Conservation (phyloP, 2,329 filamentous ascomycete species). For the Verticillium nonalfalfae region DNA sequence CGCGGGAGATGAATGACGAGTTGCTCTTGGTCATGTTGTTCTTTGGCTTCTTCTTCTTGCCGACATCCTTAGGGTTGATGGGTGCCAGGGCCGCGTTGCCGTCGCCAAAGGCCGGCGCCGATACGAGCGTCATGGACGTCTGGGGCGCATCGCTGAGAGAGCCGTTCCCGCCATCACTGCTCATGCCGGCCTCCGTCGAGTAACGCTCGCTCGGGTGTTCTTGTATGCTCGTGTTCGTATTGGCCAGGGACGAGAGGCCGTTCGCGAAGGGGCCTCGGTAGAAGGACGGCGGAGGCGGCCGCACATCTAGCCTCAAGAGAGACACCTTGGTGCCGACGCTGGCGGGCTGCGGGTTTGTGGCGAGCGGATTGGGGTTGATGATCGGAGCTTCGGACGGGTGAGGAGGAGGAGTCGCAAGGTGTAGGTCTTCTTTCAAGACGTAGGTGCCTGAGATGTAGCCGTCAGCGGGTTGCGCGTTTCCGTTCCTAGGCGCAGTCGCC, state of each 20-base stretch:
- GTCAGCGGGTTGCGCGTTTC: background rate
- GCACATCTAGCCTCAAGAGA: slow-evolving; percentile 64
- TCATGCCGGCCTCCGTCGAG: slow-evolving; percentile 53
- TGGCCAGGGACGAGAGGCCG: slow-evolving; percentile 42
- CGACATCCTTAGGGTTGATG: slow-evolving; percentile 60
- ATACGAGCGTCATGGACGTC: slow-evolving; percentile 31
- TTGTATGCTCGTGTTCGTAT: slow-evolving; percentile 44
- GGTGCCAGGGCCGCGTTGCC: slow-evolving; percentile 69
- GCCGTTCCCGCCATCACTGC: slow-evolving; percentile 48
- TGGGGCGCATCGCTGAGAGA: slow-evolving; percentile 45
- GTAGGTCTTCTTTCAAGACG: slow-evolving; percentile 80
- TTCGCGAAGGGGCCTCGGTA: slow-evolving; percentile 30
- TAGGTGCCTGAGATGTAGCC: slow-evolving; percentile 63
- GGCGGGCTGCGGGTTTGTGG: slow-evolving; percentile 77
- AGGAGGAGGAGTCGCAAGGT: slow-evolving; percentile 87
- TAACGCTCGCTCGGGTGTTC: slow-evolving; percentile 57
- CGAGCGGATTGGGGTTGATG: slow-evolving; percentile 83
- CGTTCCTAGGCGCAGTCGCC: background rate
- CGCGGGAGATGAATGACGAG: slow-evolving; percentile 95
- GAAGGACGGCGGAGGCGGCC: slow-evolving; percentile 44
- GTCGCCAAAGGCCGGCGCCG: slow-evolving; percentile 72
- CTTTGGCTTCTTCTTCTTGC: slow-evolving; percentile 88
- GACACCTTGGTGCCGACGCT: slow-evolving; percentile 81
- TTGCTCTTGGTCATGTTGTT: slow-evolving; percentile 98
- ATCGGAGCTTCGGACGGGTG: slow-evolving; percentile 90